Conservation (phyloP, 2,329 filamentous ascomycete species). For the Albifimbria verrucaria region DNA sequence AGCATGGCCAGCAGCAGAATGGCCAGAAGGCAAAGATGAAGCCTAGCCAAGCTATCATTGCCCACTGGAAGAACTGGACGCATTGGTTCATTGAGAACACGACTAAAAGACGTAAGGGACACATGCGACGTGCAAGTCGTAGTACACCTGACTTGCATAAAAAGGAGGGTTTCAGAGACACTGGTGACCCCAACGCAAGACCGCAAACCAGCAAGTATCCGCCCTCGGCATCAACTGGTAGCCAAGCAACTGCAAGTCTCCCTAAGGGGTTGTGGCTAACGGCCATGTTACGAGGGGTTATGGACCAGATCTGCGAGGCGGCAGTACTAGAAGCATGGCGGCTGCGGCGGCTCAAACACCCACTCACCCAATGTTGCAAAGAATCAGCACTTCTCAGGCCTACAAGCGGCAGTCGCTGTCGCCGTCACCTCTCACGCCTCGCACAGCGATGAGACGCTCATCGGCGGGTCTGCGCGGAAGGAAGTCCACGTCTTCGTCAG, state of each 20-base stretch:
- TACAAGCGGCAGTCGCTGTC: slow-evolving; percentile 78
- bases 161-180: slow-evolving; percentile 44
- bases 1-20: slow-evolving; percentile 23
- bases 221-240: slow-evolving; percentile 29
- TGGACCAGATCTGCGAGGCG: slow-evolving; percentile 11
- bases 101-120: slow-evolving; percentile 47
- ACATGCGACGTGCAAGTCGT: slow-evolving; percentile 48
- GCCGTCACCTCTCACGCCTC: slow-evolving; percentile 82
- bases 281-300: slow-evolving; percentile 37
- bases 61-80: slow-evolving; percentile 62
- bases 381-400: slow-evolving; percentile 30
- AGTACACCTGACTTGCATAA: slow-evolving; percentile 58
- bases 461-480: slow-evolving; percentile 82
- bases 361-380: slow-evolving; percentile 22
- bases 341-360: slow-evolving; percentile 23
- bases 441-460: slow-evolving; percentile 78
- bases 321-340: slow-evolving; percentile 15
- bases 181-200: slow-evolving; percentile 53
- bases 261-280: slow-evolving; percentile 51
- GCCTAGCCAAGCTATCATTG: slow-evolving; percentile 56
- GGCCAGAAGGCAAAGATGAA: slow-evolving; percentile 52
- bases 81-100: slow-evolving; percentile 62
- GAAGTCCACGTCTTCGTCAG: slow-evolving; percentile 93
- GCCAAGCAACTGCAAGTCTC: slow-evolving; percentile 39
- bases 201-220: slow-evolving; percentile 60